Base-by-base conservation (phyloP, 148 eudicot genomes). In the Fagopyrum homotropicum region DNA sequence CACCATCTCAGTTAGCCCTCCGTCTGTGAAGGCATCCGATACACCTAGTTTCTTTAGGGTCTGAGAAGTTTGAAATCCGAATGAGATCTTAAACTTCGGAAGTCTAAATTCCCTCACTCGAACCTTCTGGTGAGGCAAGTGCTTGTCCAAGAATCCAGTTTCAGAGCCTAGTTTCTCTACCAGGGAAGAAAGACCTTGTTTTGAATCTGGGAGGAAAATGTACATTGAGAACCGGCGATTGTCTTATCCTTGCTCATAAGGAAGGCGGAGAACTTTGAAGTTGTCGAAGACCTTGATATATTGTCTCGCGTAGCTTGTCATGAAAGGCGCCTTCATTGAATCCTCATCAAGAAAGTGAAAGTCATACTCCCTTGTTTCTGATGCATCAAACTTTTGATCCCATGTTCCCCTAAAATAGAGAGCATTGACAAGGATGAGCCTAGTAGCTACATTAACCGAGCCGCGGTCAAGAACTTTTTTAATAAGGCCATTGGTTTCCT, bases 371-470 rank as follows among this genome's bases (percentile, higher is more conserved):
- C 85, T 81, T 16, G 97, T 89, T 47, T 70, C 17, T 1, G 90
- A 82, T 73, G 85, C 61, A 16, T 89, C 88, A 44, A 91, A 93
- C 77, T 91, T 84, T 9, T 86, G 82, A 6, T 44, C 69, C 98
- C 98, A 93, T 22, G 85, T 83, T 69, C 97, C 98, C 69, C 91
- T 93, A 72, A 89, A 93, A 78, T 93, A 93, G 22, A 93, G 69
- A 2, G 92, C 94, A 73, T 91, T 93, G 26, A 97, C 87, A 77
- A 91, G 84, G 63, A 93, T 80, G 55, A 91, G 91, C 81, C 85
- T 82, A 15, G 97, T 89, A 1, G 80, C 69, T 72, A 43, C 48
- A 35, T 88, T 90, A 15, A 91, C 84, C 29, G 94, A 83, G 9
- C 88, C 91, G 29, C 84, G 72, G 66, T 91, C 89, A 74, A 93